phyloP scores from a whole-genome alignment of 2,329 filamentous ascomycete genomes.

The Rhinocladiella mackenziei region DNA sequence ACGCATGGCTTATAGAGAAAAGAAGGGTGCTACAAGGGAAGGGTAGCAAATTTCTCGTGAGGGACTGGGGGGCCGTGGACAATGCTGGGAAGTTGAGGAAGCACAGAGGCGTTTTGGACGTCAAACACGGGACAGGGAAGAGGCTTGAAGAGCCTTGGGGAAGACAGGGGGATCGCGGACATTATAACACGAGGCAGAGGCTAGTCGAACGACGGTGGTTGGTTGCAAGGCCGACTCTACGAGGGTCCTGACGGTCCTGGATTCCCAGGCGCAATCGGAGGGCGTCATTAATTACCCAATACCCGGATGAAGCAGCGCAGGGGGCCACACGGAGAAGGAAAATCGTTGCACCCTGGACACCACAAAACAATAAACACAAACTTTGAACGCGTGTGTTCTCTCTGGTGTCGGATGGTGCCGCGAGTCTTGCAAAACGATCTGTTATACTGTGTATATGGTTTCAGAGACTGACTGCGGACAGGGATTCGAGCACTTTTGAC shows the following conservation, averaged over 20 bases:
- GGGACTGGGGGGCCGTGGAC: slow-evolving; percentile 9
- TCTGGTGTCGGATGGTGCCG: too few relatives aligned
- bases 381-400: not conserved
- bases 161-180: slow-evolving; percentile 7
- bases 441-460: too few relatives aligned
- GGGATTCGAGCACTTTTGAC: not conserved
- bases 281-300: not conserved
- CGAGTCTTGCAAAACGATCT: too few relatives aligned
- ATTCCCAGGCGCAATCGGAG: slow-evolving; percentile 2
- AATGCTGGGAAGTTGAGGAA: slow-evolving; percentile 16
- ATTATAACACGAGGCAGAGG: slow-evolving; percentile 12
- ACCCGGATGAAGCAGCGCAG: not conserved
- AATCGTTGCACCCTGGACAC: not conserved
- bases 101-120: slow-evolving; percentile 19
- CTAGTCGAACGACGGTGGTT: slow-evolving; percentile 2
- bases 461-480: too few relatives aligned
- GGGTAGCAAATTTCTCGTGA: slow-evolving; percentile 18
- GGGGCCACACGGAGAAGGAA: not conserved
- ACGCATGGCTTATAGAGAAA: slow-evolving; percentile 5
- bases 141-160: slow-evolving; percentile 4
- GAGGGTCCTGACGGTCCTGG: slow-evolving; percentile 1
- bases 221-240: not conserved
- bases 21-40: slow-evolving; percentile 6
- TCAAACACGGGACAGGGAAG: slow-evolving; percentile 23
- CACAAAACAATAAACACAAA: slow-evolving; percentile 1